A percentile compares a stretch with the other conserved stretches of the same genome.
Conservation (phyloP, 2,329 filamentous ascomycete genomes). For the Metarhizium album region DNA sequence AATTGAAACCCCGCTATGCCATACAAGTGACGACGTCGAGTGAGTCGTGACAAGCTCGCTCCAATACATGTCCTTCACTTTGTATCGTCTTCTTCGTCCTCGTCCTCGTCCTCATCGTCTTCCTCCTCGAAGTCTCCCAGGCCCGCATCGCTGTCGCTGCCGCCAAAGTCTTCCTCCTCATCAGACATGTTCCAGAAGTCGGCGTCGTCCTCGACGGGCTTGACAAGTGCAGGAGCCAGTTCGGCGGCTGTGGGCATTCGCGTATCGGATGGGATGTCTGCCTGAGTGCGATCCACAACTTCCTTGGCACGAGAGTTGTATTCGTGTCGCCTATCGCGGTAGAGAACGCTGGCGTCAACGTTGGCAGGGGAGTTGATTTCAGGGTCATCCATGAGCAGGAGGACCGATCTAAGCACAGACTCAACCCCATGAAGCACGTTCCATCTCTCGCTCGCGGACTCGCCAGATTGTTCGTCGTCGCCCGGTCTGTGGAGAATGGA, state of each 20-base stretch:
- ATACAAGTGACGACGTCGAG: neutral
- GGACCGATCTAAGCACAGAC: constrained; percentile 84
- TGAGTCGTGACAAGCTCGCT: neutral
- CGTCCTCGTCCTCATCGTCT: constrained; percentile 45
- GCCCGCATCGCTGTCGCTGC: constrained; percentile 57
- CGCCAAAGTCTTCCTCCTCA: constrained; percentile 67
- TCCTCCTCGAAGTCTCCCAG: constrained; percentile 50
- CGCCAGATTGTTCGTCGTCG: constrained; percentile 86
- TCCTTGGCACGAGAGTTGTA: constrained; percentile 63
- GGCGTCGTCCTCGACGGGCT: constrained; percentile 54
- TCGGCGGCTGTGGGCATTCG: constrained; percentile 70
- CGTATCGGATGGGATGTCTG: constrained; percentile 69
- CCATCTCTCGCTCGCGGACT: constrained; percentile 85
- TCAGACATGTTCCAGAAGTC: constrained; percentile 76
- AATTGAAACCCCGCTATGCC: constrained; percentile 6
- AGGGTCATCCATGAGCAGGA: constrained; percentile 85
- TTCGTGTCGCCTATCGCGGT: constrained; percentile 57
- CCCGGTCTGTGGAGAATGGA: constrained; percentile 91
- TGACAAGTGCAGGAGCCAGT: constrained; percentile 48
- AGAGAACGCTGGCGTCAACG: constrained; percentile 81
- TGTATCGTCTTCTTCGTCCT: constrained; percentile 11
- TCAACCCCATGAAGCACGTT: constrained; percentile 89
- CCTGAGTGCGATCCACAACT: constrained; percentile 62
- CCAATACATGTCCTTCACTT: neutral
- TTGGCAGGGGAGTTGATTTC: constrained; percentile 92